Evolutionary conservation across 345 rosid species (phyloP).

Genomic region (Eucalyptus regnans): DNA sequence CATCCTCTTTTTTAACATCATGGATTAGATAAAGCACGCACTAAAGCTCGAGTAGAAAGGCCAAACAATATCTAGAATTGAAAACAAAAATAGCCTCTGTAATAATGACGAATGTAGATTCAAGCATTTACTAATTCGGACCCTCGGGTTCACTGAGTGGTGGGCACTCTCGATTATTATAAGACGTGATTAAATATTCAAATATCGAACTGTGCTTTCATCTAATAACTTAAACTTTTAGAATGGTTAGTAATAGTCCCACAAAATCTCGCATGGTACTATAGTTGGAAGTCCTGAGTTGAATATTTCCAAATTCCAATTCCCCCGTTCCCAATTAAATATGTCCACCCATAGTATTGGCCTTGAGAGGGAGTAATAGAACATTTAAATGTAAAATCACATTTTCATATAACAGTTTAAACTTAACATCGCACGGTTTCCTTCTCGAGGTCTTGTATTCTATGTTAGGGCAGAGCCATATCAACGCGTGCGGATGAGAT

Average conservation of each 20-base stretch:
- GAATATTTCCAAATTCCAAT: too few relatives aligned
- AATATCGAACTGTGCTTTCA: too few relatives aligned
- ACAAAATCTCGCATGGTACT: too few relatives aligned
- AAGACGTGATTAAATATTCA: neutral
- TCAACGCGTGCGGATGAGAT: neutral
- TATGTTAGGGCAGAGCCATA: neutral
- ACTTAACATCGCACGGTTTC: neutral
- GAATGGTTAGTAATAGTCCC: fast-evolving
- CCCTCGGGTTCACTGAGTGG: neutral
- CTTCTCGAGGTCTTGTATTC: neutral
- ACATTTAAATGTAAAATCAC: too few relatives aligned
- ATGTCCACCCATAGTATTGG: too few relatives aligned
- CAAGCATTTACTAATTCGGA: too few relatives aligned
- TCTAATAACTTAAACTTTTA: too few relatives aligned
- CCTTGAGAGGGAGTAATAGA: too few relatives aligned
- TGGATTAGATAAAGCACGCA: neutral
- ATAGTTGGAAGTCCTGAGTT: too few relatives aligned
- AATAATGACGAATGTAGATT: neutral
- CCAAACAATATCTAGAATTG: neutral
- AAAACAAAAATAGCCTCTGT: neutral
- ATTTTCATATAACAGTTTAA: too few relatives aligned
- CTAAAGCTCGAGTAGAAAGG: neutral
- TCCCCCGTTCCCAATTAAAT: too few relatives aligned
- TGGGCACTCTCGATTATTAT: neutral
- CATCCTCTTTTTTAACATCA: fast-evolving